Percentiles rank a stretch among this genome's conserved stretches.
Conservation (phyloP, 257 asterid species). For the Lavandula angustifolia region DNA sequence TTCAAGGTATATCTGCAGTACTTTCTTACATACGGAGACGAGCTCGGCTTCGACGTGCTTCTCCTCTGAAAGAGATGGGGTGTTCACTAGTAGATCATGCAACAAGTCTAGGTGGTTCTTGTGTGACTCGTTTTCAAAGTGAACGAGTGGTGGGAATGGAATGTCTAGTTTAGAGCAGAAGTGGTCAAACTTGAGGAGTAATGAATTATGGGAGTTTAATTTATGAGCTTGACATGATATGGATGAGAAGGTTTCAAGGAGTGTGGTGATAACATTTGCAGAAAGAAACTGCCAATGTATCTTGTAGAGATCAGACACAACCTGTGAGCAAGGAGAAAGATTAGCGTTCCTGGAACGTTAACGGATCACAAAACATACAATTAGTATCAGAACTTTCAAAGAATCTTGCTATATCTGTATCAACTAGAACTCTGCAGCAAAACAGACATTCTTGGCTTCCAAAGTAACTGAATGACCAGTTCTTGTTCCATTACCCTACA, state of each 20-base stretch:
- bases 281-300: conserved; percentile 57
- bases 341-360: conserved; percentile 21
- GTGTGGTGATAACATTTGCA: conserved; percentile 39
- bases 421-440: too few relatives aligned
- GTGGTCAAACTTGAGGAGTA: conserved; percentile 64
- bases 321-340: conserved; percentile 46
- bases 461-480: not conserved
- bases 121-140: conserved; percentile 85
- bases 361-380: conserved; percentile 8
- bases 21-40: conserved; percentile 63
- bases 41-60: conserved; percentile 65
- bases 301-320: conserved; percentile 80
- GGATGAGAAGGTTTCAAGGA: conserved; percentile 55
- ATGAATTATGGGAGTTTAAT: conserved; percentile 52
- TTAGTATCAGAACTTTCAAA: not conserved
- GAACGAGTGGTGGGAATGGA: conserved; percentile 85
- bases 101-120: conserved; percentile 64
- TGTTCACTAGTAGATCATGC: conserved; percentile 57
- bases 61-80: conserved; percentile 52
- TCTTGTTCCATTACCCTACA: not conserved
- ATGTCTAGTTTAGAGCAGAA: conserved; percentile 71
- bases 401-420: too few relatives aligned
- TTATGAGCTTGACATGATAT: conserved; percentile 75
- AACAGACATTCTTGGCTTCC: not conserved
- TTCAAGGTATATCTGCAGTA: conserved; percentile 67